Evolutionary conservation across 2,329 filamentous ascomycete genomes (phyloP).

Genomic region (Colletotrichum tropicicola): DNA sequence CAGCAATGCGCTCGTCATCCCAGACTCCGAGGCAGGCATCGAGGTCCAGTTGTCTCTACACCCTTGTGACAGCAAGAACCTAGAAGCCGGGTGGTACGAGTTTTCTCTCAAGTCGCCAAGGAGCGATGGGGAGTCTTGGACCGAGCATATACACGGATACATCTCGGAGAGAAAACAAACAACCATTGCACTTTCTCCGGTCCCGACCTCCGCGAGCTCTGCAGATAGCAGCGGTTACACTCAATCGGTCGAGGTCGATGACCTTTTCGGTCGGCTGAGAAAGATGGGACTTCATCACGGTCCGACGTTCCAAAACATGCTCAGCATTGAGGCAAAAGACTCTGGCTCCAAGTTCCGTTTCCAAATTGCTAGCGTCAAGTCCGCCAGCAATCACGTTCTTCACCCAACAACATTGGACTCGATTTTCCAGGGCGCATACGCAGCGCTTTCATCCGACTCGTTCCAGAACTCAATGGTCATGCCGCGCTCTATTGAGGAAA

Average conservation of each 20-base stretch:
- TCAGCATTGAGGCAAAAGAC: slow-evolving; percentile 37
- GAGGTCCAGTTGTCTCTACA: slow-evolving; percentile 8
- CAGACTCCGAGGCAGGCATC: neutral
- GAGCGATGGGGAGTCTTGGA: slow-evolving; percentile 51
- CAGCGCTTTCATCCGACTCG: neutral
- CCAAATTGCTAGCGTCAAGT: slow-evolving; percentile 53
- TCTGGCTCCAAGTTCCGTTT: slow-evolving; percentile 54
- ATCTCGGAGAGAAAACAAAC: slow-evolving; percentile 27
- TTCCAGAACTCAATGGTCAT: slow-evolving; percentile 14
- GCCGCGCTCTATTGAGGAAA: slow-evolving; percentile 28
- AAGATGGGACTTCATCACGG: slow-evolving; percentile 13
- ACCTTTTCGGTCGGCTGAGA: slow-evolving; percentile 49
- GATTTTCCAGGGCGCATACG: slow-evolving; percentile 11
- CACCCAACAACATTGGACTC: slow-evolving; percentile 22
- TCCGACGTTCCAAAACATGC: slow-evolving; percentile 9
- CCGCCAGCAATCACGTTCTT: slow-evolving; percentile 54
- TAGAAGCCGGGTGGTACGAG: slow-evolving; percentile 19
- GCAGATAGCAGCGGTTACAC: slow-evolving; percentile 40
- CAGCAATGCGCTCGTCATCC: slow-evolving; percentile 26
- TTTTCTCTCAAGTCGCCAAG: slow-evolving; percentile 37
- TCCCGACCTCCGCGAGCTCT: slow-evolving; percentile 36
- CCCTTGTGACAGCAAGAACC: slow-evolving; percentile 1
- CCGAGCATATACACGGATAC: slow-evolving; percentile 4
- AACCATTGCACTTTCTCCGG: slow-evolving; percentile 23
- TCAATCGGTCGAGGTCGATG: slow-evolving; percentile 48